Evolutionary conservation across 2,329 filamentous ascomycete genomes (phyloP).

Genomic region (Ascocoryne sarcoides): DNA sequence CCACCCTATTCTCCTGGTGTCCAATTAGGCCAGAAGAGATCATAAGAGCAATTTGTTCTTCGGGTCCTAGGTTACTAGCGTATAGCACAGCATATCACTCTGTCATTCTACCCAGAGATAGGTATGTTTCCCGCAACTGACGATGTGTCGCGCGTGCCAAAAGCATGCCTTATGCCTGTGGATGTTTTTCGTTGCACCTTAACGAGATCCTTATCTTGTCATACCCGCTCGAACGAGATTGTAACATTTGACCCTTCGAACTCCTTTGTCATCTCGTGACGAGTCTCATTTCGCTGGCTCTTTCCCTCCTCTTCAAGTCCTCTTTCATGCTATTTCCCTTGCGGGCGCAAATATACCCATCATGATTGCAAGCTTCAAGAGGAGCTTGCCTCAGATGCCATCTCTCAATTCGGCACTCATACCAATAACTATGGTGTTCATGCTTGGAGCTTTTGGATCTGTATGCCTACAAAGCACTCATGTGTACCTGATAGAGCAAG

Average conservation of each 20-base stretch:
- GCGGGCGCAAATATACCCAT: too few relatives aligned
- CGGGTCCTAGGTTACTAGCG: too few relatives aligned
- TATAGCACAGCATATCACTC: too few relatives aligned
- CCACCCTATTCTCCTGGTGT: too few relatives aligned
- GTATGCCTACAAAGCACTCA: conserved; percentile 8
- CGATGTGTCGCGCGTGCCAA: background rate
- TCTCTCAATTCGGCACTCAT: conserved; percentile 1
- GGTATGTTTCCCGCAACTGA: too few relatives aligned
- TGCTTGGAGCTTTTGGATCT: conserved; percentile 5
- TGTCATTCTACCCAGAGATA: too few relatives aligned
- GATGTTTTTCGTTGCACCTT: background rate
- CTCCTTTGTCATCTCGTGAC: too few relatives aligned
- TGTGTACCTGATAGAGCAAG: conserved; percentile 14
- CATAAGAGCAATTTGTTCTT: too few relatives aligned
- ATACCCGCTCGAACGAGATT: background rate
- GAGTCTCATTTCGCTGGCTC: background rate
- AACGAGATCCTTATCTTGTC: background rate
- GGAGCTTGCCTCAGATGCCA: background rate
- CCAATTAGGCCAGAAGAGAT: too few relatives aligned
- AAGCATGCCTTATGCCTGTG: background rate
- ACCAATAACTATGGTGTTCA: conserved; percentile 5
- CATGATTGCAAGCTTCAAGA: background rate
- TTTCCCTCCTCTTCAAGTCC: too few relatives aligned
- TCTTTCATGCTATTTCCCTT: too few relatives aligned
- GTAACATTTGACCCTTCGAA: background rate